Evolutionary conservation across 1,284 basidiomycete species (phyloP), one percentile per base, ranked within the genome.

Genomic region (Chiua sp.): DNA sequence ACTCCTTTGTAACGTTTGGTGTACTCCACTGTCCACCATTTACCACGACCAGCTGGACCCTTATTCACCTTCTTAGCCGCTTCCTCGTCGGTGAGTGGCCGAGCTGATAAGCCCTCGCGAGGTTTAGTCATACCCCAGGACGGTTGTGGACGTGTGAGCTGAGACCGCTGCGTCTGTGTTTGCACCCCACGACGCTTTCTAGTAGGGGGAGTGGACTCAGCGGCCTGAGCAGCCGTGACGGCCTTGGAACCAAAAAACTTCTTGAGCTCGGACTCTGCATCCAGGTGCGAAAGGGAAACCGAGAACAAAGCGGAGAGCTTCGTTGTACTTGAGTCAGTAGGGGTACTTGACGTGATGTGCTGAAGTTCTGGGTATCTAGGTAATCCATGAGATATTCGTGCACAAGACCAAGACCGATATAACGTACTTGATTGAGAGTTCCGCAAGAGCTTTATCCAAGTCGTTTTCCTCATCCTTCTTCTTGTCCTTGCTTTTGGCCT

Each of bases 231-330:
- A 2, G 85, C 82, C 61, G 86, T 79, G 18, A 97, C 85, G 56
- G 97, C 94, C 72, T 90, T 92, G 10, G 92, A 85, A 2, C 96
- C 96, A 69, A 98, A 98, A 82, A 98, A 96, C 63, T 87, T 90
- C 59, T 91, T 88, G 75, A 98, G 85, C 73, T 98, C 96, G 0
- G 89, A 88, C 59, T 96, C 94, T 13, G 88, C 83, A 62, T 98
- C 94, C 20, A 98, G 86, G 67, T 94, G 84, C 55, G 88, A 80
- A 1, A 90, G 78, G 1, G 92, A 93, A 7, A 96, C 87, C 0
- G 89, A 80, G 7, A 97, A 81, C 1, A 96, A 82, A 37, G 82
- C 74, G 6, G 86, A 78, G 15, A 90, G 76, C 13, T 78, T 75
- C 69, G 72, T 44, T 20, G 57, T 56, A 3, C 44, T 56, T 20